Conservation (phyloP, 2,329 filamentous ascomycete species). For the Penicillium palitans region DNA sequence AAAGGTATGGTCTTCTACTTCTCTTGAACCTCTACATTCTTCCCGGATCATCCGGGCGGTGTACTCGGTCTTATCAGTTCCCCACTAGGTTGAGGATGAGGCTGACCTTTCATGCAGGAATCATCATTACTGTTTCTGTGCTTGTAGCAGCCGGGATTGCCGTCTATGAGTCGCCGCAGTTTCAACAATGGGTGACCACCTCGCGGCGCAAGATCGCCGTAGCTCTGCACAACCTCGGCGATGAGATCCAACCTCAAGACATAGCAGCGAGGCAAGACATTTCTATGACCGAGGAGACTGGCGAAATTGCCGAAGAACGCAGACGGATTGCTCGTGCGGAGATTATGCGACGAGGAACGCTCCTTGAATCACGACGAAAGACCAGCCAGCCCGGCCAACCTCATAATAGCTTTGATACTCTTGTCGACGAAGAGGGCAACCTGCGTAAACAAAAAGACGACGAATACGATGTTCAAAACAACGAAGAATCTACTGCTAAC, state of each 20-base stretch:
- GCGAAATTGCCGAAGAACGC: slow-evolving; percentile 47
- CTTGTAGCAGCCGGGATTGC: slow-evolving; percentile 63
- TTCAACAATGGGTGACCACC: slow-evolving; percentile 62
- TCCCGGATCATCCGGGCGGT: slow-evolving; percentile 26
- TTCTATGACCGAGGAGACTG: slow-evolving; percentile 50
- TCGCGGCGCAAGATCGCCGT: slow-evolving; percentile 62
- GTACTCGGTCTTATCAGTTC: slow-evolving; percentile 32
- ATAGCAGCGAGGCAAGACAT: slow-evolving; percentile 41
- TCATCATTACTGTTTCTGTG: slow-evolving; percentile 62
- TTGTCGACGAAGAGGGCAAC: slow-evolving; percentile 47
- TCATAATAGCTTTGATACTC: slow-evolving; percentile 43
- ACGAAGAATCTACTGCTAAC: slow-evolving; percentile 25
- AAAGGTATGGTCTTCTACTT: slow-evolving; percentile 43
- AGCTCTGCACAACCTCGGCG: slow-evolving; percentile 59
- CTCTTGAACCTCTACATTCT: slow-evolving; percentile 1
- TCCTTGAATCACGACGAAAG: slow-evolving; percentile 42
- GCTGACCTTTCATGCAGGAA: slow-evolving; percentile 47
- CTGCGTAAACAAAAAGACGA: slow-evolving; percentile 23
- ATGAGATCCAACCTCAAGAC: slow-evolving; percentile 57
- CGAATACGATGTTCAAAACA: slow-evolving; percentile 10
- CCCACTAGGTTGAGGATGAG: slow-evolving; percentile 10
- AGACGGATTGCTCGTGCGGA: slow-evolving; percentile 48
- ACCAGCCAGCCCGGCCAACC: slow-evolving; percentile 19
- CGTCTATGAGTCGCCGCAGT: slow-evolving; percentile 63
- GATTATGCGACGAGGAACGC: slow-evolving; percentile 44